Base-by-base conservation (phyloP, 140 eudicot genomes). In the Cichorium intybus region DNA sequence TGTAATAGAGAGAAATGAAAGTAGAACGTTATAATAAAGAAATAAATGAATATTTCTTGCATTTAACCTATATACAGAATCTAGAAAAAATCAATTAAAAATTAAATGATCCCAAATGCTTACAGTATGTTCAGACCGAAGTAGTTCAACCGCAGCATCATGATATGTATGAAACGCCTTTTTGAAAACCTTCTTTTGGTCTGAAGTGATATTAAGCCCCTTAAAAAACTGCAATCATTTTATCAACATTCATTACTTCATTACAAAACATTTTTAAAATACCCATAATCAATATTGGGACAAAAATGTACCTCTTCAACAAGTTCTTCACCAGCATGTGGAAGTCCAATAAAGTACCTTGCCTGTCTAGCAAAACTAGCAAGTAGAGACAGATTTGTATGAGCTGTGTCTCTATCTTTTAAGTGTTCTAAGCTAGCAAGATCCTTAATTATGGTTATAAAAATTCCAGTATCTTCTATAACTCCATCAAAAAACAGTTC, bases 351-450 rank as follows among this genome's bases (percentile, higher is more conserved):
- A 67, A 93, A 82, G 83, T 70, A 82, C 76, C 99, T 88, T 55
- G 88, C 99, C 65, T 93, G 99, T 63, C 95, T 82, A 71, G 97
- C 97, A 83, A 93, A 93, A 75, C 95, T 85, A 68, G 99, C 79
- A 70, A 93, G 95, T 68, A 93, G 99, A 29, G 99, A 93, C 71
- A 93, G 57, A 84, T 93, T 93, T 46, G 95, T 88, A 71, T 93
- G 99, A 64, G 95, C 86, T 77, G 93, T 60, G 75, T 93, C 97
- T 75, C 95, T 84, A 64, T 93, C 99, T 89, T 88, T 93, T 53
- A 93, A 57, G 81, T 93, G 97, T 20, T 93, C 99, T 21, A 75
- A 54, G 72, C 94, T 81, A 10, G 97, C 82, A 60, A 93, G 99
- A 81, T 93, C 99, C 76, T 93, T 93, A 39, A 93, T 86, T 47